Evolutionary conservation across 345 rosid species (phyloP).

Genomic region (Psidium guajava): DNA sequence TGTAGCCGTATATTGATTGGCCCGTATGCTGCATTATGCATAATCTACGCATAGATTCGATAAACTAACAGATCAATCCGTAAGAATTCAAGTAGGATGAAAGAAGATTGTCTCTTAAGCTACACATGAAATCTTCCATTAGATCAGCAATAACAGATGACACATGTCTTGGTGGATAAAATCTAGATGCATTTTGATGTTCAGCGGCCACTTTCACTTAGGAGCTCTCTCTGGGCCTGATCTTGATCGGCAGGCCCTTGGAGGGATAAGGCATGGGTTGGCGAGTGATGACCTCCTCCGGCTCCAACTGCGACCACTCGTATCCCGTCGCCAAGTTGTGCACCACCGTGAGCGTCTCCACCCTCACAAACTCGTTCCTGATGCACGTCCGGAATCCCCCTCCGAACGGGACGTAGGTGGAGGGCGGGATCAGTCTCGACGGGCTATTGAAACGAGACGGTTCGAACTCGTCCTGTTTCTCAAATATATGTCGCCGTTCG

Average conservation of each 20-base stretch:
- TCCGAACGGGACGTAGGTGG: not conserved
- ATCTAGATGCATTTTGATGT: not conserved
- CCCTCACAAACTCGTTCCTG: not conserved
- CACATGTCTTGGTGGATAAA: not conserved
- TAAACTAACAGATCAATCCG: not conserved
- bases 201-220: not conserved
- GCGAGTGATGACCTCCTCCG: not conserved
- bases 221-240: not conserved
- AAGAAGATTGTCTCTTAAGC: not conserved
- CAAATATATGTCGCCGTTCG: not conserved
- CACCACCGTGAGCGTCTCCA: not conserved
- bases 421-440: not conserved
- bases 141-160: not conserved
- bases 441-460: not conserved
- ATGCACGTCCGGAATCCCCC: not conserved
- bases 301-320: not conserved
- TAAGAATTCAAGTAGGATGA: not conserved
- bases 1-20: no score
- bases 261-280: not conserved
- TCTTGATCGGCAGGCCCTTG: conserved; percentile 1
- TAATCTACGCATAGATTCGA: not conserved
- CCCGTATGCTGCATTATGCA: not conserved
- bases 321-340: not conserved
- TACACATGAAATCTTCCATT: not conserved
- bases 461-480: not conserved